These are phyloP conservation scores for Neoboletus subvelutipes DNA, from an alignment of 768 basidiomycete genomes.

Conservation along the genomic window DNA sequence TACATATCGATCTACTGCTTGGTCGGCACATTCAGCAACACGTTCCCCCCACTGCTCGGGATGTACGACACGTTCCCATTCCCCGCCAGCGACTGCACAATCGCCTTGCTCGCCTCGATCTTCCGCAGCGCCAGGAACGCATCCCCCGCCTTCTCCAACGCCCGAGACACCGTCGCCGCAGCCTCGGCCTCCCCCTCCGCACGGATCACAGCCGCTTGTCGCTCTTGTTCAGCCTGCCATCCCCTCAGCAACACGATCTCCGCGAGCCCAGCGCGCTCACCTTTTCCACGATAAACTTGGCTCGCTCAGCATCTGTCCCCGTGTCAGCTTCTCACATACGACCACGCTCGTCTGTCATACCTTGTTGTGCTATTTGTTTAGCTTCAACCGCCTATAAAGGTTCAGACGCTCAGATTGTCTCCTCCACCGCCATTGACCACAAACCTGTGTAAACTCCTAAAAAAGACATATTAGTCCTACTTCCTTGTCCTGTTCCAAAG, in stretches of 20 bases:
- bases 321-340: conserved; percentile 13
- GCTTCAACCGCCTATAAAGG: conserved; percentile 85
- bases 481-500: not conserved
- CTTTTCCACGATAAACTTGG: conserved; percentile 99
- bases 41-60: conserved; percentile 75
- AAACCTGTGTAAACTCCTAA: conserved; percentile 81
- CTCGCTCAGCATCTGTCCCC: conserved; percentile 87
- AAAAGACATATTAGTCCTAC: conserved; percentile 6
- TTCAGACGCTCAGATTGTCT: not conserved
- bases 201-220: conserved; percentile 96
- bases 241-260: conserved; percentile 19
- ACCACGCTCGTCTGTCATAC: conserved; percentile 39
- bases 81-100: conserved; percentile 76
- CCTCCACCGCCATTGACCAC: conserved; percentile 4
- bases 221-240: conserved; percentile 92
- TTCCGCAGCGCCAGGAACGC: conserved; percentile 93
- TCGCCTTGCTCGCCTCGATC: conserved; percentile 98
- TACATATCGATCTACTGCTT: conserved; percentile 25
- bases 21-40: conserved; percentile 80
- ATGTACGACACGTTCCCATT: conserved; percentile 91
- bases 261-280: conserved; percentile 39
- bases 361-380: conserved; percentile 99
- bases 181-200: conserved; percentile 99
- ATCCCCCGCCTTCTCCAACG: conserved; percentile 92
- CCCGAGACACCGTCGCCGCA: conserved; percentile 86